Evolutionary conservation across 208 protist species (phyloP).

Genomic region (Leishmania arabica): DNA sequence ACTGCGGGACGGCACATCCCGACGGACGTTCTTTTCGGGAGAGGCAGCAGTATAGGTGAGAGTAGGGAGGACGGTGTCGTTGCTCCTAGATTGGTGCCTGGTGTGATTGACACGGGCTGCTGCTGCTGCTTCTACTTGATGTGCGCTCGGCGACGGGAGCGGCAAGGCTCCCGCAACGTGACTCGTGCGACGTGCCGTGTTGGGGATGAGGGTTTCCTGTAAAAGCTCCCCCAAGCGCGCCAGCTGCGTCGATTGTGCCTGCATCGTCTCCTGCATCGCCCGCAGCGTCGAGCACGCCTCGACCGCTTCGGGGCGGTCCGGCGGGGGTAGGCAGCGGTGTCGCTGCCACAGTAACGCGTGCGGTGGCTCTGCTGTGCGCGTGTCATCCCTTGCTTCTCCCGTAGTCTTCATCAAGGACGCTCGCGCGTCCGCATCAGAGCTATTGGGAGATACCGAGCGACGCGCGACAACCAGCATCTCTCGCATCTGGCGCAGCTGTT

Average conservation of each 20-base stretch:
- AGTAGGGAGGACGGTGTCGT: neutral
- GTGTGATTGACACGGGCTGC: neutral
- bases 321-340: conserved; percentile 18
- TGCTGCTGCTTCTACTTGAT: neutral
- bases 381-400: neutral
- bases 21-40: neutral
- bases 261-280: conserved; percentile 10
- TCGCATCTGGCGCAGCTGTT: conserved; percentile 16
- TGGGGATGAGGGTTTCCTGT: neutral
- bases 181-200: neutral
- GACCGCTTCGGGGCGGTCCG: neutral
- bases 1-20: too few relatives aligned
- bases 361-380: conserved; percentile 9
- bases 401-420: neutral
- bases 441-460: conserved; percentile 6
- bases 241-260: conserved; percentile 8
- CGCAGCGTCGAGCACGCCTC: conserved; percentile 12
- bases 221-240: neutral
- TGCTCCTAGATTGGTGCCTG: neutral
- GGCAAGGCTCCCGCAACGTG: neutral
- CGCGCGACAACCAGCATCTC: conserved; percentile 31
- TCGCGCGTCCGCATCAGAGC: neutral
- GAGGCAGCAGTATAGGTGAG: neutral
- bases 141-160: neutral
- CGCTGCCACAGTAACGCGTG: conserved; percentile 15